Evolutionary conservation across 306 rosid genomes (phyloP), one percentile per base, ranked within the genome.

Genomic region (Malus asiatica): DNA sequence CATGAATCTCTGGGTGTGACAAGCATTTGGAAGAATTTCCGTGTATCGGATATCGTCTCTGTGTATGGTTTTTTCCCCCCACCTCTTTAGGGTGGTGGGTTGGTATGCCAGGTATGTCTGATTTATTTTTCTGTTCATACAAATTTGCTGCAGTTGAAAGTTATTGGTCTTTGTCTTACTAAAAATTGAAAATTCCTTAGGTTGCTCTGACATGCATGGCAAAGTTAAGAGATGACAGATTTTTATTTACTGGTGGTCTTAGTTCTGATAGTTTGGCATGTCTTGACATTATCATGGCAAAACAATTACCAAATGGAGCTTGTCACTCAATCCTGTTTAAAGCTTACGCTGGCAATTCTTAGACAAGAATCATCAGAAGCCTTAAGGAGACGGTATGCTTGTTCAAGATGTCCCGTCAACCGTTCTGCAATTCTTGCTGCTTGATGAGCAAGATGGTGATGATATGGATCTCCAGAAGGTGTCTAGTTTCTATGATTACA

Each of bases 161-260:
- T 74, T 62, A 62, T 67, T 80, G 20, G 29, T 22, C 6, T 57
- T 33, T 83, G 52, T 70, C 46, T 58, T 46, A 80, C 64, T 7
- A 61, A 23, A 63, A 10, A 38, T n/a, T 8, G 23, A 38, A 63
- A 77, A 76, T 75, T 81, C 27, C 38, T 69, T 86, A 92, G 98
- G 98, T 95, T 48, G 92, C 96, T 45, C 77, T 95, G 78, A 95
- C 98, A 40, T 95, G 97, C 91, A 92, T 92, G 97, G 98, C 97
- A 77, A 92, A 90, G 83, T 83, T 92, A 81, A 89, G 96, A 70
- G 96, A 95, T 83, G 98, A 95, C 75, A 95, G 98, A 84, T 95
- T 90, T 85, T 78, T 78, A 82, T 89, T 80, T 77, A 90, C 97
- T 66, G 92, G 96, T 33, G 90, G 93, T 76, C 75, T 89, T 70